These are phyloP conservation scores for bread wheat (Triticum aestivum) DNA, from an alignment of 176 grass and related monocot species.

Conservation along the genomic window DNA sequence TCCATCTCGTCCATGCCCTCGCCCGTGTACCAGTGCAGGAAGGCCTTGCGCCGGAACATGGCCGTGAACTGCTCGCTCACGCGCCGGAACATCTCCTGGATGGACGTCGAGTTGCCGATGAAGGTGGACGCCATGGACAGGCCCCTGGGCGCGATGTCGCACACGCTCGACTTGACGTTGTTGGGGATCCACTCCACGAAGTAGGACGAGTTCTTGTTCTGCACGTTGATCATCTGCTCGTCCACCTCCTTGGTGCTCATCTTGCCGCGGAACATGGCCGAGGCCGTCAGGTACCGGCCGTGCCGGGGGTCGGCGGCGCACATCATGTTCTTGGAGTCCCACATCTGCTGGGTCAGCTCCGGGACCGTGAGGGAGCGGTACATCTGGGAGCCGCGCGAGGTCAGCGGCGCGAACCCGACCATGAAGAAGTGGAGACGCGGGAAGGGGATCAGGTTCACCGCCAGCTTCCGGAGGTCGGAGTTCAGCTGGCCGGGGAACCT, in stretches of 20 bases:
- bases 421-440: conserved; percentile 70
- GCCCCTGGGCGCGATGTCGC: conserved; percentile 49
- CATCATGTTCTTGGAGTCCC: conserved; percentile 99
- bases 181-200: conserved; percentile 76
- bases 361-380: conserved; percentile 84
- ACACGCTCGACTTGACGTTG: conserved; percentile 70
- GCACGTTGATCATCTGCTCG: conserved; percentile 73
- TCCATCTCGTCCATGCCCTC: conserved; percentile 98
- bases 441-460: conserved; percentile 63
- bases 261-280: conserved; percentile 69
- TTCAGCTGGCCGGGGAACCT: conserved; percentile 57
- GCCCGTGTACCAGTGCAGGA: conserved; percentile 89
- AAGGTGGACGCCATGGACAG: conserved; percentile 67
- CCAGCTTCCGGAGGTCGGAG: conserved; percentile 59
- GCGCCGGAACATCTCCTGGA: conserved; percentile 64
- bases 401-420: conserved; percentile 53
- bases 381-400: conserved; percentile 77
- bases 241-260: conserved; percentile 82
- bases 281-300: conserved; percentile 58
- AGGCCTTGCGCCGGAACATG: conserved; percentile 96
- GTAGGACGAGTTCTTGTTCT: conserved; percentile 71
- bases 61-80: conserved; percentile 95
- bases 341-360: conserved; percentile 96
- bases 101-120: conserved; percentile 69
- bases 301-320: conserved; percentile 82